A percentile compares a stretch with the other conserved stretches of the same genome.
These are phyloP conservation scores for Aspergillus biplanus DNA, from an alignment of 495 filamentous ascomycete genomes.

Conservation along the genomic window DNA sequence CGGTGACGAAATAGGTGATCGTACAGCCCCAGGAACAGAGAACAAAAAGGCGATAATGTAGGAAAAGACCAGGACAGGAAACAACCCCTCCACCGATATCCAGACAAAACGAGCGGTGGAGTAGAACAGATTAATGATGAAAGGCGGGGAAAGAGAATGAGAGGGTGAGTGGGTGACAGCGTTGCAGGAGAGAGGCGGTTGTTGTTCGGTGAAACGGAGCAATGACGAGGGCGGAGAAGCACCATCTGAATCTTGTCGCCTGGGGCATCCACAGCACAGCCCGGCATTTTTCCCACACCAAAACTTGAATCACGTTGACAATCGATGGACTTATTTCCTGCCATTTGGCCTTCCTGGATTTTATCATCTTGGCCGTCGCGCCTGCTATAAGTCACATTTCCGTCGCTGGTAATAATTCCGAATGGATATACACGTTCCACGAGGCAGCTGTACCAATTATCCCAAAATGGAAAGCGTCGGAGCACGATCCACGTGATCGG, in stretches of 20 bases:
- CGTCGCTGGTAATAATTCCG: not conserved
- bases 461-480: constrained; percentile 5
- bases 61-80: not conserved
- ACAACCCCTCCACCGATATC: constrained; percentile 1
- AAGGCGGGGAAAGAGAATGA: constrained; percentile 13
- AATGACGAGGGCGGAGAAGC: constrained; percentile 50
- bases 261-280: constrained; percentile 27
- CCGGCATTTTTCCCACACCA: not conserved
- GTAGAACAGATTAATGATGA: constrained; percentile 7
- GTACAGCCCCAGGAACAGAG: constrained; percentile 1
- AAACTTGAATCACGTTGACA: not conserved
- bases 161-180: constrained; percentile 22
- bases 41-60: not conserved
- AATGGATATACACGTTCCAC: not conserved
- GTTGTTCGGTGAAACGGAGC: constrained; percentile 21
- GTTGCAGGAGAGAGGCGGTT: constrained; percentile 26
- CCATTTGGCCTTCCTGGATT: not conserved
- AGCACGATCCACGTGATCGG: constrained; percentile 1
- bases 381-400: not conserved
- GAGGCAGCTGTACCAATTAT: not conserved
- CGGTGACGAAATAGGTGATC: constrained; percentile 7
- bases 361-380: not conserved
- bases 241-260: constrained; percentile 19
- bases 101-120: not conserved
- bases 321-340: not conserved